A percentile compares a stretch with the other conserved stretches of the same genome.
These are phyloP conservation scores for Populus ilicifolia DNA, from an alignment of 345 rosid genomes.

Conservation along the genomic window DNA sequence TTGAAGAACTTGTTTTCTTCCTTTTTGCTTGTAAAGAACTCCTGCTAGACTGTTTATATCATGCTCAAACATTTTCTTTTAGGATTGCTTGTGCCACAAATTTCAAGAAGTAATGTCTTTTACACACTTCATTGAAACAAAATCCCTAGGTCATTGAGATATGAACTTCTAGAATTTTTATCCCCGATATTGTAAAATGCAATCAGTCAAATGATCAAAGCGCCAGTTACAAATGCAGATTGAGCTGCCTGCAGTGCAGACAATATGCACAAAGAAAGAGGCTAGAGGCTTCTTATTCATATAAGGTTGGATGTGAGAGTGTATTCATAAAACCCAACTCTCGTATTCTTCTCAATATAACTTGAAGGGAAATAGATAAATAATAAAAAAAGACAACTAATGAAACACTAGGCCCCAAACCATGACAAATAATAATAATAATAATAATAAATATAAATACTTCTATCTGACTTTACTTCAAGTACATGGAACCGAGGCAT, in stretches of 20 bases:
- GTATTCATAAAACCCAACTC: neutral
- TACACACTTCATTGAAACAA: neutral
- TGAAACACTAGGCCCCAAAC: no score
- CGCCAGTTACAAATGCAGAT: neutral
- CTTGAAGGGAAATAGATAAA: neutral
- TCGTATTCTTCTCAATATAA: no score
- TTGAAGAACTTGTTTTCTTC: no score
- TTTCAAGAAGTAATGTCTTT: neutral
- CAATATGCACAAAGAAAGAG: neutral
- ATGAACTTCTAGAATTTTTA: neutral
- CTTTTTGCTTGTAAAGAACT: no score
- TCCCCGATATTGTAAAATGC: neutral
- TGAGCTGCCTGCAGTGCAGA: neutral
- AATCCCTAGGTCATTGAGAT: neutral
- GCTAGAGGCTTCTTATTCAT: neutral
- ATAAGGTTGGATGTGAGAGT: no score
- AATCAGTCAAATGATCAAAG: neutral
- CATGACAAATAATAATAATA: no score
- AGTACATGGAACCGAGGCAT: no score
- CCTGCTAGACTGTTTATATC: neutral
- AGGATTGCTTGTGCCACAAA: neutral
- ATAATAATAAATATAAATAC: no score
- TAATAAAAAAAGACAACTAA: neutral
- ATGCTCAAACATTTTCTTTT: neutral
- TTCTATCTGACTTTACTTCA: no score